These are phyloP conservation scores for Geotrichum siamense DNA, from an alignment of 1,139 yeast genomes.

Conservation along the genomic window DNA sequence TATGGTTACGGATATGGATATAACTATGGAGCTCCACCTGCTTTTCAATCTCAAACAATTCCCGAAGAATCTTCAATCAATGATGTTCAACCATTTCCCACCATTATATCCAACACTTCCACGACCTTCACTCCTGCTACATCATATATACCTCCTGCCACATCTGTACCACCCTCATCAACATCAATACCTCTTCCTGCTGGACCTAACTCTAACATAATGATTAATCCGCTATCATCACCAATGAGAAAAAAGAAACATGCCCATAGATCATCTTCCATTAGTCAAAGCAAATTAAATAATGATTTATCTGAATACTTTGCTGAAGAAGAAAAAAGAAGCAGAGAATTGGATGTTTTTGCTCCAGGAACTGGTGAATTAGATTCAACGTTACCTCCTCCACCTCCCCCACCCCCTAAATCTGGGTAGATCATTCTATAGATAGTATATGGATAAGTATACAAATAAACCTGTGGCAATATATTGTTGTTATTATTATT, in stretches of 20 bases:
- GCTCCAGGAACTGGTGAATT: background rate
- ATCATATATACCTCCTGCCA: constrained; percentile 13
- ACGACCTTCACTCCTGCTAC: constrained; percentile 1
- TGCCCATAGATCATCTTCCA: background rate
- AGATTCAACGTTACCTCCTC: constrained; percentile 3
- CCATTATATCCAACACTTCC: constrained; percentile 7
- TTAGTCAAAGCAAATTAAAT: constrained; percentile 12
- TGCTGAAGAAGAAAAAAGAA: constrained; percentile 33
- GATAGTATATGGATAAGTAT: too few species aligned
- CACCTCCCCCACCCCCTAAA: constrained; percentile 12
- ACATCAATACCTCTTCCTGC: constrained; percentile 11
- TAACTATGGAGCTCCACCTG: background rate
- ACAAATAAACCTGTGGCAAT: too few species aligned
- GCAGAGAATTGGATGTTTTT: constrained; percentile 25
- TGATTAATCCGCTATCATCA: constrained; percentile 1
- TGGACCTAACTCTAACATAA: background rate
- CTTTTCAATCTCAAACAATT: too few species aligned
- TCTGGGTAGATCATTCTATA: too few species aligned
- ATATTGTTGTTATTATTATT: too few species aligned
- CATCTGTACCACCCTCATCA: constrained; percentile 1
- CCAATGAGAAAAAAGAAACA: constrained; percentile 14
- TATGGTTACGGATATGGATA: background rate
- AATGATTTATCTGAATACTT: constrained; percentile 32
- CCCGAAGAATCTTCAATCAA: background rate
- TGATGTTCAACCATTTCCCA: constrained; percentile 3